A percentile compares a stretch with the other conserved stretches of the same genome.
Conservation (phyloP, 2,329 filamentous ascomycete species). For the Hirsutella thompsonii region DNA sequence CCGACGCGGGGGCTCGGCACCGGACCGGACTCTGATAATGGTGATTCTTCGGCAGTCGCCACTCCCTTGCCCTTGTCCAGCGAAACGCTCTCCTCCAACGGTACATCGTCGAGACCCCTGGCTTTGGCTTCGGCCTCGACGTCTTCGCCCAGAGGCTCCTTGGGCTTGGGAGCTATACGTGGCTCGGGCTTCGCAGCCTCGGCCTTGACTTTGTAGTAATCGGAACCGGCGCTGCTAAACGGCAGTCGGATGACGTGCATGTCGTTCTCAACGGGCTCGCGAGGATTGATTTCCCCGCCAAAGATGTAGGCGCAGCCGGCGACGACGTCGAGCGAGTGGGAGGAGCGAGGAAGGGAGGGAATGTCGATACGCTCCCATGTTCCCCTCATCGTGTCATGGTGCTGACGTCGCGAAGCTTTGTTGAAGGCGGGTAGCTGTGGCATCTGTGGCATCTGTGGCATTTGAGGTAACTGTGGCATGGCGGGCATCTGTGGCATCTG, state of each 20-base stretch:
- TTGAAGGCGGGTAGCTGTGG: background rate
- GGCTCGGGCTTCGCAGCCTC: constrained; percentile 23
- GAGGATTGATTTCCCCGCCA: constrained; percentile 58
- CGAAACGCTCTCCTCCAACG: constrained; percentile 15
- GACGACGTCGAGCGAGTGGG: constrained; percentile 55
- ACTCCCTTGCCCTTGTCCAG: constrained; percentile 27
- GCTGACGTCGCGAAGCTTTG: constrained; percentile 2
- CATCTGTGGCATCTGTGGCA: constrained; percentile 3
- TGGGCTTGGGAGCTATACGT: background rate
- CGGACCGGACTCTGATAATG: constrained; percentile 17
- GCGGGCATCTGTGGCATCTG: constrained; percentile 5
- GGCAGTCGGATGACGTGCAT: constrained; percentile 54
- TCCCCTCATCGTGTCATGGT: constrained; percentile 30
- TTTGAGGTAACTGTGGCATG: too few species aligned
- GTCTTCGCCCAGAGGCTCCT: constrained; percentile 1
- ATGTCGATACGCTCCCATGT: constrained; percentile 48
- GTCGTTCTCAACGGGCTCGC: constrained; percentile 58
- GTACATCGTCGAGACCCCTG: constrained; percentile 21
- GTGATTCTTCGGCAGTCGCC: constrained; percentile 10
- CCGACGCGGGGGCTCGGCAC: constrained; percentile 60
- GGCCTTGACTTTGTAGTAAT: constrained; percentile 45
- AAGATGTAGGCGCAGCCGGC: constrained; percentile 51
- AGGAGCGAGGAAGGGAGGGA: constrained; percentile 54
- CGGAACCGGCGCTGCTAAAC: constrained; percentile 41
- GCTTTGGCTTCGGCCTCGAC: constrained; percentile 11